Conservation (phyloP, 2,329 filamentous ascomycete genomes). For the Colletotrichum shisoi region DNA sequence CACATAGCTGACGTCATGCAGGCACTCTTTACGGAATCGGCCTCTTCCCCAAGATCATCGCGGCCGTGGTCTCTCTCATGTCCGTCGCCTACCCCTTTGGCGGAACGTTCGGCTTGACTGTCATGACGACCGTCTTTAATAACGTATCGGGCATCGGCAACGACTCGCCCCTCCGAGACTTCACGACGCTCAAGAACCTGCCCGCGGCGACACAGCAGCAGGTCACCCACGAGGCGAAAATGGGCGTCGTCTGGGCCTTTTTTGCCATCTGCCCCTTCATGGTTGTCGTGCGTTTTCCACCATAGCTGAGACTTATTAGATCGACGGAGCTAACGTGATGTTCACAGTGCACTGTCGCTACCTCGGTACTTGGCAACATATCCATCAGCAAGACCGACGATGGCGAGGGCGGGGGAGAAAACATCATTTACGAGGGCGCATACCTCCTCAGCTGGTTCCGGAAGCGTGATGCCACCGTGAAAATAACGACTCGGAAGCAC, state of each 20-base stretch:
- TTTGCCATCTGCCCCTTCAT: conserved; percentile 68
- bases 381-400: conserved; percentile 44
- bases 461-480: neutral
- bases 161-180: conserved; percentile 45
- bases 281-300: conserved; percentile 47
- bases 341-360: conserved; percentile 43
- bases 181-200: conserved; percentile 50
- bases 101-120: conserved; percentile 69
- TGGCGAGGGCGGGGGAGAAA: conserved; percentile 43
- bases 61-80: conserved; percentile 67
- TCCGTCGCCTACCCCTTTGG: conserved; percentile 68
- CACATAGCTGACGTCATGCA: conserved; percentile 15
- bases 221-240: conserved; percentile 56
- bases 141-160: conserved; percentile 54
- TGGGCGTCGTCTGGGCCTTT: conserved; percentile 72
- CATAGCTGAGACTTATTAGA: too few relatives aligned
- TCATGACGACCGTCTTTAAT: conserved; percentile 75
- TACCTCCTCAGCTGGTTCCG: conserved; percentile 43
- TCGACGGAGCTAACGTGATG: neutral
- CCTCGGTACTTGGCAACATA: conserved; percentile 48
- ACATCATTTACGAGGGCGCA: conserved; percentile 45
- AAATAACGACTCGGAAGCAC: conserved; percentile 7
- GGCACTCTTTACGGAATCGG: conserved; percentile 69
- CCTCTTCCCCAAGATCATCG: conserved; percentile 65
- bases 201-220: conserved; percentile 47